Base-by-base conservation (phyloP, 345 rosid genomes). In the Populus simonii region DNA sequence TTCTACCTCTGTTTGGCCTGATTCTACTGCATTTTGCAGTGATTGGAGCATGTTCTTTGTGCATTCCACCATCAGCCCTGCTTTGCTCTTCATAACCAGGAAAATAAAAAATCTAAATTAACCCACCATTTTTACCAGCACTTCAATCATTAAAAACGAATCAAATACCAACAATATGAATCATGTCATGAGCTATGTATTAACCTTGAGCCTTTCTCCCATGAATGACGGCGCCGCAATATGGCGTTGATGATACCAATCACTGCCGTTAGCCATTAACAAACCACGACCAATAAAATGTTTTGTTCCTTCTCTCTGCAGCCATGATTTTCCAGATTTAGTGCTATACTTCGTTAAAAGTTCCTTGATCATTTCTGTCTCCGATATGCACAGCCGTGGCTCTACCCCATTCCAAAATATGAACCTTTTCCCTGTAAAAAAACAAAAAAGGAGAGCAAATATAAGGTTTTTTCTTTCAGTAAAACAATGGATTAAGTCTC, bases 361-460 rank as follows among this genome's bases (percentile, higher is more conserved):
- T 72, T 92, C 98, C 53, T 86, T 93, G 45, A 93, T 96, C 90
- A 94, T 61, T 29, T 90, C 95, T 0, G 91, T 86, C 78, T 96
- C 99, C 1, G 89, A 85, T 45, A 96, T 55, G 68, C 97, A 93
- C 85, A 96, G 84, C 82, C 99, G 79, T 0, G 99, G 99, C 83
- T 96, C 99, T 0, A 87, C 82, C 74, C 99, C 99, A 41, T 90
- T 87, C 98, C 99, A 96, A 25, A 84, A 87, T 55, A 96, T 81
- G 45, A 96, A 96, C 73, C 97, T 86, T 78, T 92, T 92, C 82
- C 99, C 99, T 95, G 73, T 31, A 74, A 62, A 53, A 39, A 9
- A 13, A 7, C 25, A 11, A 66, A 22, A 2, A 8, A 66, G 35
- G 29, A 9, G 16, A 57, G 27, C 25, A 57, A 57, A 57, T 10